phyloP scores from a whole-genome alignment of 2,329 filamentous ascomycete species.

The Balansia obtecta region DNA sequence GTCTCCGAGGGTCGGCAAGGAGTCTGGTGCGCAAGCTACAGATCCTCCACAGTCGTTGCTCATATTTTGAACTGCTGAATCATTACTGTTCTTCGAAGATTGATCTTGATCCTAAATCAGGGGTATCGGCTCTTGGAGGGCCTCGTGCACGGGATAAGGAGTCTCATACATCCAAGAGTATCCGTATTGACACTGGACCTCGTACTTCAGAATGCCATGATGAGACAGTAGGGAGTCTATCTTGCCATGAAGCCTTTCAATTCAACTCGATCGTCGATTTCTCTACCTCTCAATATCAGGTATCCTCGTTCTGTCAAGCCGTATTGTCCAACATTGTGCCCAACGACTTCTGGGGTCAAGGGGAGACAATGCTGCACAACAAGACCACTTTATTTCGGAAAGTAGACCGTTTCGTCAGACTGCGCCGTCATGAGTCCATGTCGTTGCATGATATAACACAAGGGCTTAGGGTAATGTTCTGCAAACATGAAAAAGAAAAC shows the following conservation, averaged over 20 bases:
- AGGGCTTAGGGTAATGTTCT: constrained; percentile 52
- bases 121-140: not conserved
- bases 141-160: not conserved
- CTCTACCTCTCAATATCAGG: constrained; percentile 46
- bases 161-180: not conserved
- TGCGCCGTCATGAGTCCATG: constrained; percentile 72
- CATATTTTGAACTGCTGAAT: constrained; percentile 65
- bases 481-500: not conserved
- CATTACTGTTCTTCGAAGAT: constrained; percentile 60
- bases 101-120: constrained; percentile 9
- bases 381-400: constrained; percentile 46
- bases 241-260: not conserved
- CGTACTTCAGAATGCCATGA: not conserved
- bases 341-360: constrained; percentile 57
- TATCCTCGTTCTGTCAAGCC: constrained; percentile 81
- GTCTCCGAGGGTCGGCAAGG: constrained; percentile 51
- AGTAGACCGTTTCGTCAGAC: constrained; percentile 63
- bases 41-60: constrained; percentile 57
- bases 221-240: not conserved
- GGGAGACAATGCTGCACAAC: constrained; percentile 44
- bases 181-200: not conserved
- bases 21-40: constrained; percentile 57
- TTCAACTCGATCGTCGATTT: constrained; percentile 45
- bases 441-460: constrained; percentile 69
- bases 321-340: constrained; percentile 64